Base-by-base conservation (phyloP, 169 alveolate genomes). In the Fabrea salina region DNA sequence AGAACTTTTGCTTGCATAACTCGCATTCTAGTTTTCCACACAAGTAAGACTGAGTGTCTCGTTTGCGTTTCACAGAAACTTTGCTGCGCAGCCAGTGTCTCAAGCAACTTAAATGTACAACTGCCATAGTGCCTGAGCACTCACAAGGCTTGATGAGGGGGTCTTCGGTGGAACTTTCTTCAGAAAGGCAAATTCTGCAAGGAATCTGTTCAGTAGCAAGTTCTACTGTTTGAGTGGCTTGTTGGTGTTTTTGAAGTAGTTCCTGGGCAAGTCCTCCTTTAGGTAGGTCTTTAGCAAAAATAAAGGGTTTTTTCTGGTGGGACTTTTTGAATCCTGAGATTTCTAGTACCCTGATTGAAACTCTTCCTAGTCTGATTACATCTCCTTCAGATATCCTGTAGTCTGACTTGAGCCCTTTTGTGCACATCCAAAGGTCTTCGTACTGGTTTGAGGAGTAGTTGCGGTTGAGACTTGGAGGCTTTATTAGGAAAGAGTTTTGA, bases 61-160 rank as follows among this genome's bases (percentile, higher is more conserved):
- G 22, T 11, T 11, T 16, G 22, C 16, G 16, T 44, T 16, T 37
- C 13, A 32, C 27, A 44, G 11, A 25, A 7, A 68, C 35, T 68
- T 68, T 68, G 39, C 49, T 61, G 11, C n/a, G 32, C 16, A 61
- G 16, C 99, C 99, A 98, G 64, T 93, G 93, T 57, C 97, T 90
- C 50, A 98, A 87, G 85, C 99, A 98, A 50, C 93, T 93, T 37
- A 96, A 83, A 88, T 98, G 99, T 25, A 98, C 98, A 80, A 87
- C 93, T 77, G 94, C 94, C 82, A 96, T 94, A 25, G 98, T 90
- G 0, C 99, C 99, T 39, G 93, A 84, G 88, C 99, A 96, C 47
- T 91, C 95, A 84, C 99, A 96, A 5, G 98, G 98, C 33, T 95
- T 86, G 3, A 96, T 88, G 30, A 96, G 72, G 33, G 96, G 96